Base-by-base conservation (phyloP, 192 early-diverging fungal species). In the Kickxella alabastrina region DNA sequence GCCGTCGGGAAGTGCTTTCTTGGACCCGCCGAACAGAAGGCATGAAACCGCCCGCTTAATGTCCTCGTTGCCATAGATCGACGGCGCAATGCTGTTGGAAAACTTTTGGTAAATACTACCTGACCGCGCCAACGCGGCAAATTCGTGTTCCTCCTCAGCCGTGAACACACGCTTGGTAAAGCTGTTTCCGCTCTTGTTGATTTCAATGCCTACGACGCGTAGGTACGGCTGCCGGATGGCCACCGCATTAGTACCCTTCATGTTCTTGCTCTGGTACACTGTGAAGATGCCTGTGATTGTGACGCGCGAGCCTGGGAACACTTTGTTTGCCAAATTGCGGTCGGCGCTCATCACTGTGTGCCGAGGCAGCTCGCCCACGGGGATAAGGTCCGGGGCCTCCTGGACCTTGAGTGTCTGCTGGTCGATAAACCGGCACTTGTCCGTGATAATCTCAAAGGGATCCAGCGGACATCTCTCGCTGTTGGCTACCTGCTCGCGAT, bases 351-450 rank as follows among this genome's bases (percentile, higher is more conserved):
- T 69, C 0, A 92, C 78, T 21, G 92, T 87, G 68, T 97, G 95
- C 24, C 97, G 87, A 29, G 97, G 97, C 29, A 99, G 79, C 66
- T 99, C 97, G 57, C 97, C 97, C 1, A 96, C 92, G 4, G 97
- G 97, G 12, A 99, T 92, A 70, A 94, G 88, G 43, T 95, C 97
- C 9, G 92, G 92, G 13, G 92, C 84, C 68, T 99, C 97, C 65
- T 99, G 97, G 46, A 99, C 81, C 72, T 99, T 99, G 49, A 99
- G 79, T 6, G 85, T 84, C 76, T 99, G 97, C 64, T 92, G 90
- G 78, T 99, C 97, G 22, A 98, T 86, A 76, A 96, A 99, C 56
- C 74, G 82, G 65, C 87, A 95, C 61, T 93, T 94, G 78, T 99
- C 93, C 55, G 95, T 93, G 28, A 93, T 82, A 41, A 99, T 87